Evolutionary conservation across 1,284 basidiomycete species (phyloP).

Genomic region (Rhizopogon parksii): DNA sequence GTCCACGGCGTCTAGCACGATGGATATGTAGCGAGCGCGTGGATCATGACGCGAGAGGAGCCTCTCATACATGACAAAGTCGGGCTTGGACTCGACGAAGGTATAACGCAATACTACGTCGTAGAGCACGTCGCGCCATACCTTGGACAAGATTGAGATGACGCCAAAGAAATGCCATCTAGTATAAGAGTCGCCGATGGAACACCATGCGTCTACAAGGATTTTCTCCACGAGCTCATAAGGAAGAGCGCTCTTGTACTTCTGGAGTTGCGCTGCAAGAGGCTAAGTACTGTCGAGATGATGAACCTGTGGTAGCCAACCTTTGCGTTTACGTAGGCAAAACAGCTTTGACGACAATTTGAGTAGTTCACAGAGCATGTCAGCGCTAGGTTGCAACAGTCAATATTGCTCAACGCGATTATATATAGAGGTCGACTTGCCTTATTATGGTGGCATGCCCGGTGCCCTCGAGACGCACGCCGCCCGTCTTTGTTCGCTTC

Average conservation of each 20-base stretch:
- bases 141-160: slow-evolving; percentile 1
- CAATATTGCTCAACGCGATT: background rate
- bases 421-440: background rate
- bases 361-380: background rate
- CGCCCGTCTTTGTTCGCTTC: background rate
- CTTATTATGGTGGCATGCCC: background rate
- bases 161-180: slow-evolving; percentile 3
- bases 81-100: background rate
- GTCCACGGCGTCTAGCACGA: background rate
- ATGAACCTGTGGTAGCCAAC: background rate
- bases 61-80: background rate
- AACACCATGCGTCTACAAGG: slow-evolving; percentile 1
- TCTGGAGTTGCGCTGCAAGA: background rate
- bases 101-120: slow-evolving; percentile 3
- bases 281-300: background rate
- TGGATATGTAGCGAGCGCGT: background rate
- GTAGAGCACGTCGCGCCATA: slow-evolving; percentile 2
- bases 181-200: background rate
- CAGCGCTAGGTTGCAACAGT: background rate
- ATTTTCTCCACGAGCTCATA: slow-evolving; percentile 5
- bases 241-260: background rate
- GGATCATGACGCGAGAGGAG: slow-evolving; percentile 1
- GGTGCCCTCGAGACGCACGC: background rate
- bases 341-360: background rate
- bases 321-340: background rate